Evolutionary conservation across 2,329 filamentous ascomycete species (phyloP), one percentile per base, ranked within the genome.

Genomic region (Aspergillus hortae): DNA sequence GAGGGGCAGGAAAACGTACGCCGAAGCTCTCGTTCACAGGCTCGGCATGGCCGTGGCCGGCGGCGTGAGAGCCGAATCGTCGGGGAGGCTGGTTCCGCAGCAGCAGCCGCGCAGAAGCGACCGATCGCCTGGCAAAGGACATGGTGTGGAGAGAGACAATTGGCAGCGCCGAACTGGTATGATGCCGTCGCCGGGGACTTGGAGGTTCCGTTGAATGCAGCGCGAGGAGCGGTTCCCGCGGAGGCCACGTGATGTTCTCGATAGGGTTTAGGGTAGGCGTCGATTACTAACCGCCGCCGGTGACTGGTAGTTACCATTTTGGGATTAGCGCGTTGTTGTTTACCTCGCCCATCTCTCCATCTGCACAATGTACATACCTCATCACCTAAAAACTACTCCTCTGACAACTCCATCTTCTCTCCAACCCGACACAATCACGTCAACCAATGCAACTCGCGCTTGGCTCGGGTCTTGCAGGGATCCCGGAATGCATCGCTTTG

Each of bases 21-120:
- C 74, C 74, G 57, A 76, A 69, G 60, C 67, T 61, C 62, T 77
- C 75, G 52, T 72, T 75, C 54, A 75, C 74, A 46, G 74, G 72
- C 49, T 70, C 71, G 49, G 67, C 64, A 60, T 73, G 61, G 58
- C 35, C 46, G 35, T 41, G 23, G 46, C 67, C 67, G 60, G 69
- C 70, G 53, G 70, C 63, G 52, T 74, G 67, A 4, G 74, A 76
- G 57, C 66, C 74, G 59, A 69, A 74, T 60, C 75, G 72, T 54
- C 72, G 72, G 48, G 73, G 70, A 55, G 69, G 72, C 59, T 73
- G 72, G 53, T 67, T 67, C 53, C 67, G 70, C 66, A 74, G 65
- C 59, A 70, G 49, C 49, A 66, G 63, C 61, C 69, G 67, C 59
- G 63, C 60, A 49, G 68, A 67, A 56, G 64, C 66, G 55, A 65